These are phyloP conservation scores for Moesziomyces aphidis DNA, from an alignment of 1,284 basidiomycete species.

Conservation along the genomic window DNA sequence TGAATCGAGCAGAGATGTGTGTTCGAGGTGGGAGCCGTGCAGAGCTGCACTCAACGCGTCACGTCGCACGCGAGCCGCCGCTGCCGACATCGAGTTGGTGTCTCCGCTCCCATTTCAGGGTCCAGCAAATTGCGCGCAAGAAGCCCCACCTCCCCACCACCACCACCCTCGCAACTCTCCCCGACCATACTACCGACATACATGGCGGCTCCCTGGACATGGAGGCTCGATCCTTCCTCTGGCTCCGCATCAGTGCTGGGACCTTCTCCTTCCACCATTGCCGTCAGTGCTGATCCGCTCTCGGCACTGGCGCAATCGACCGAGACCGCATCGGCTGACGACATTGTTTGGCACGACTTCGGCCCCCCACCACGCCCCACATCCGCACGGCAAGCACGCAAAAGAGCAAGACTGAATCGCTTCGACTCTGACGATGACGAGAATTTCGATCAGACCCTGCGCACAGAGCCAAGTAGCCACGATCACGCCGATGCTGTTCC, in stretches of 20 bases:
- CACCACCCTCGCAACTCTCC: background rate
- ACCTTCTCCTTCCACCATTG: conserved; percentile 9
- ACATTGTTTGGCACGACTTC: conserved; percentile 31
- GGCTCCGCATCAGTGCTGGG: conserved; percentile 18
- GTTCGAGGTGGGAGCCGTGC: too few species aligned
- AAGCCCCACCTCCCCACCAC: conserved; percentile 1
- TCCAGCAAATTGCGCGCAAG: conserved; percentile 6
- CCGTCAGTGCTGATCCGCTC: conserved; percentile 10
- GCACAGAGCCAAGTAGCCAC: background rate
- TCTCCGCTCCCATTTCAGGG: conserved; percentile 10
- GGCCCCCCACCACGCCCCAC: background rate
- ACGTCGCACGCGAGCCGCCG: conserved; percentile 6
- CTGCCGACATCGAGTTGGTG: conserved; percentile 9
- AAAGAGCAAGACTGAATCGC: conserved; percentile 13
- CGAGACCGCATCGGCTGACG: conserved; percentile 6
- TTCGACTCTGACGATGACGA: conserved; percentile 12
- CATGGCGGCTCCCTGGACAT: conserved; percentile 21
- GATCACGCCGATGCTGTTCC: background rate
- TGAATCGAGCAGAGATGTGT: too few species aligned
- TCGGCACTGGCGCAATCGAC: conserved; percentile 15
- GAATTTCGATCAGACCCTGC: background rate
- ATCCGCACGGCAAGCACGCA: background rate
- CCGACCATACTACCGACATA: background rate
- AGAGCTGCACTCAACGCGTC: conserved; percentile 18
- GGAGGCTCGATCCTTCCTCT: conserved; percentile 20